phyloP scores from a whole-genome alignment of 2,329 filamentous ascomycete genomes.

The Aspergillus sp. region DNA sequence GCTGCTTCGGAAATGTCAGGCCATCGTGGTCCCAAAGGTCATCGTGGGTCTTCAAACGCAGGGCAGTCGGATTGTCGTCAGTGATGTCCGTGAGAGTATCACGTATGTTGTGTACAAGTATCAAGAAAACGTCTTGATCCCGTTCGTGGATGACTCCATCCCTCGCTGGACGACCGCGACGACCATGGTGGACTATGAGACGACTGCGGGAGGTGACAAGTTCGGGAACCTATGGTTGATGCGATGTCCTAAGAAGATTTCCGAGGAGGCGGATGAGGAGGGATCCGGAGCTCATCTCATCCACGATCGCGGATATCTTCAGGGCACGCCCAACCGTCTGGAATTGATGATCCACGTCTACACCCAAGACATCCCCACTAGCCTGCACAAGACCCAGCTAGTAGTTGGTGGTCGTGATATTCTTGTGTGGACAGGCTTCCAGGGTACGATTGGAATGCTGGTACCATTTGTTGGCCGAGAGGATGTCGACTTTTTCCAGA shows the following conservation, averaged over 20 bases:
- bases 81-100: constrained; percentile 88
- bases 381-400: constrained; percentile 82
- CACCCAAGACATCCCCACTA: constrained; percentile 87
- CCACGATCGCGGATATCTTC: constrained; percentile 85
- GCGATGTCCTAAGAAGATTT: constrained; percentile 80
- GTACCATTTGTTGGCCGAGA: constrained; percentile 90
- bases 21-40: constrained; percentile 73
- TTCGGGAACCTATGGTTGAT: constrained; percentile 96
- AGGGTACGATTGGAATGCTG: constrained; percentile 90
- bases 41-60: constrained; percentile 88
- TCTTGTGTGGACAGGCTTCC: constrained; percentile 88
- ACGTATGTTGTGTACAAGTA: constrained; percentile 93
- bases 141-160: constrained; percentile 88
- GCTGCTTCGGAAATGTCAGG: constrained; percentile 86
- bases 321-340: constrained; percentile 81
- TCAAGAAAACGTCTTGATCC: constrained; percentile 85
- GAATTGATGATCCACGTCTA: constrained; percentile 86
- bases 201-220: constrained; percentile 90
- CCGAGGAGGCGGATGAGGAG: constrained; percentile 87
- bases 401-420: constrained; percentile 91
- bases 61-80: constrained; percentile 85
- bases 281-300: constrained; percentile 86
- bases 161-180: constrained; percentile 88
- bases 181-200: constrained; percentile 97
- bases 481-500: constrained; percentile 97